Percentiles rank a stretch among this genome's conserved stretches.
Evolutionary conservation across 768 basidiomycete species (phyloP).

Genomic region (Tylopilus sp.): DNA sequence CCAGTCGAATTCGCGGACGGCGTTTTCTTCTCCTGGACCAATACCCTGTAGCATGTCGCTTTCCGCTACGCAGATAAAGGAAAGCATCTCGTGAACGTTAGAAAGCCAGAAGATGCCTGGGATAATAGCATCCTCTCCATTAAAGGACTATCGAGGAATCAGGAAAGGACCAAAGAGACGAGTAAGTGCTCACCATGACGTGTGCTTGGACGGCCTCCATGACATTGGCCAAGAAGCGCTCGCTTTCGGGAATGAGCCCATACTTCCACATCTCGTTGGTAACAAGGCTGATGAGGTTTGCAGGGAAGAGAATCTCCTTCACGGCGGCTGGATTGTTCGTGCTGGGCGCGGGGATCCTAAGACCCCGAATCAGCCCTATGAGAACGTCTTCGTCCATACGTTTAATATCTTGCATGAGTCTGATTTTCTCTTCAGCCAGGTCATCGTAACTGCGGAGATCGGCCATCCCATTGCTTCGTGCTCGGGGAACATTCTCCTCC

Average conservation of each 20-base stretch:
- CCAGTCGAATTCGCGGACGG: constrained; percentile 93
- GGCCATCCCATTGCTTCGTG: constrained; percentile 61
- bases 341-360: constrained; percentile 92
- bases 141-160: constrained; percentile 60
- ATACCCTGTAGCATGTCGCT: constrained; percentile 98
- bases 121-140: constrained; percentile 90
- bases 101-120: constrained; percentile 99
- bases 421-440: constrained; percentile 92
- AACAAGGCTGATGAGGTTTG: constrained; percentile 93
- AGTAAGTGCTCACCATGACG: constrained; percentile 79
- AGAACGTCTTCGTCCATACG: constrained; percentile 92
- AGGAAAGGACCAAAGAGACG: not conserved
- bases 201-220: constrained; percentile 98
- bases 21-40: constrained; percentile 91
- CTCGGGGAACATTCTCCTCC: constrained; percentile 68
- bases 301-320: constrained; percentile 98
- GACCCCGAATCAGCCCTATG: constrained; percentile 80
- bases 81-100: constrained; percentile 98
- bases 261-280: constrained; percentile 99
- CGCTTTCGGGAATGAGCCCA: constrained; percentile 93
- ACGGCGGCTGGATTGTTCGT: constrained; percentile 88
- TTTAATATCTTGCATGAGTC: constrained; percentile 86
- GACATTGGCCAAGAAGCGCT: constrained; percentile 96
- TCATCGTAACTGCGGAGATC: constrained; percentile 80
- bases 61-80: constrained; percentile 98